Percentiles rank a stretch among this genome's conserved stretches.
phyloP scores from a whole-genome alignment of 345 rosid species.

The Lumnitzera littorea region DNA sequence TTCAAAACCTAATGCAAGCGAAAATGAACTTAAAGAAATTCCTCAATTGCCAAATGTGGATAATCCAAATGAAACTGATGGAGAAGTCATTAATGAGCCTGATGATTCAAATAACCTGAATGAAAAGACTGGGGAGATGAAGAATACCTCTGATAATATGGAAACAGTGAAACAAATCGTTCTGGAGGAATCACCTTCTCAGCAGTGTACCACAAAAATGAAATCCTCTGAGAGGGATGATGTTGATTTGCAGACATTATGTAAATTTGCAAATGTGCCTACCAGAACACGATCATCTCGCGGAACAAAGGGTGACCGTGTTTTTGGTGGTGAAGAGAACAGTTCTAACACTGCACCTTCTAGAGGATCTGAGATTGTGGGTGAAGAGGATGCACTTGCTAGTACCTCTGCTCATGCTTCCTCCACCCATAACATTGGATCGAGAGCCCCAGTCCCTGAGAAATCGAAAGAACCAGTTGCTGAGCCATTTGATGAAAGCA shows the following conservation, averaged over 20 bases:
- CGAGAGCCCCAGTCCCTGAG: conserved; percentile 25
- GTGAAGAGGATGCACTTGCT: conserved; percentile 27
- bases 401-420: conserved; percentile 22
- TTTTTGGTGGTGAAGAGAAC: conserved; percentile 30
- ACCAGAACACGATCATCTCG: conserved; percentile 69
- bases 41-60: conserved; percentile 44
- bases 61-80: conserved; percentile 18
- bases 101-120: conserved; percentile 24
- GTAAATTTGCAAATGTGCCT: conserved; percentile 80
- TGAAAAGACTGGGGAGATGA: conserved; percentile 34
- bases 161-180: conserved; percentile 37
- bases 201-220: conserved; percentile 19
- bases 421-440: conserved; percentile 20
- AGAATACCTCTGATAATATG: conserved; percentile 21
- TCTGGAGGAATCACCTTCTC: conserved; percentile 23
- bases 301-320: conserved; percentile 28
- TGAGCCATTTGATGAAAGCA: conserved; percentile 22
- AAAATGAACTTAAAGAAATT: conserved; percentile 42
- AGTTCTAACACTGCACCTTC: conserved; percentile 28
- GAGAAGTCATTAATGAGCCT: conserved; percentile 38
- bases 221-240: conserved; percentile 31
- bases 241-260: conserved; percentile 51
- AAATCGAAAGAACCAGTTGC: conserved; percentile 18
- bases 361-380: conserved; percentile 21
- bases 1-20: conserved; percentile 42